Evolutionary conservation across 257 asterid species (phyloP).

Genomic region (Jasminum sambac): DNA sequence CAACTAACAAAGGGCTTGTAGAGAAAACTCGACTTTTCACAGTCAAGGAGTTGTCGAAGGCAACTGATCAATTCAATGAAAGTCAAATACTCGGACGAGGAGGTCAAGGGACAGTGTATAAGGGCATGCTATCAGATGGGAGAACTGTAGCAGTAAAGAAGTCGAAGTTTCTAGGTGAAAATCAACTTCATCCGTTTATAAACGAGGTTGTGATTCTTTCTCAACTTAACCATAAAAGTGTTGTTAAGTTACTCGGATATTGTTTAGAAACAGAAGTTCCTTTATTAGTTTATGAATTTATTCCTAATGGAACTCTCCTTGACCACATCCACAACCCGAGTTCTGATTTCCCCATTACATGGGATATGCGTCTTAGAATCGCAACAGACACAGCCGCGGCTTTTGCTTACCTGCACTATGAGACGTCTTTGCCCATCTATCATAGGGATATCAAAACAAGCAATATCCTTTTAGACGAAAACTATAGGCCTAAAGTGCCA

Average conservation of each 20-base stretch:
- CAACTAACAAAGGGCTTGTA: conserved; percentile 11
- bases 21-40: conserved; percentile 33
- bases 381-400: conserved; percentile 40
- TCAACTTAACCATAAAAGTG: conserved; percentile 35
- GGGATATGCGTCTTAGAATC: conserved; percentile 39
- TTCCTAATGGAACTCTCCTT: conserved; percentile 33
- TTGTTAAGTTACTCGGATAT: conserved; percentile 36
- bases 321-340: conserved; percentile 29
- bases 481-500: conserved; percentile 37
- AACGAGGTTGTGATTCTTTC: conserved; percentile 39
- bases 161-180: conserved; percentile 20
- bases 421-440: conserved; percentile 33
- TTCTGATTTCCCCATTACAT: conserved; percentile 22
- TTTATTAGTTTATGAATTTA: conserved; percentile 36
- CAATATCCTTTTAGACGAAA: conserved; percentile 41
- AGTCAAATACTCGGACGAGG: conserved; percentile 42
- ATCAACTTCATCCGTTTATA: conserved; percentile 33
- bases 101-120: conserved; percentile 45
- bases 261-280: conserved; percentile 42
- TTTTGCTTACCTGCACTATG: conserved; percentile 35
- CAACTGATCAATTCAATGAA: conserved; percentile 38
- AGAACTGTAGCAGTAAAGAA: conserved; percentile 39
- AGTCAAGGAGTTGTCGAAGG: conserved; percentile 35
- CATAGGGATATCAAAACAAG: conserved; percentile 41
- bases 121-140: conserved; percentile 43